phyloP scores from a whole-genome alignment of 2,329 filamentous ascomycete species.

The Fusarium devonianum region DNA sequence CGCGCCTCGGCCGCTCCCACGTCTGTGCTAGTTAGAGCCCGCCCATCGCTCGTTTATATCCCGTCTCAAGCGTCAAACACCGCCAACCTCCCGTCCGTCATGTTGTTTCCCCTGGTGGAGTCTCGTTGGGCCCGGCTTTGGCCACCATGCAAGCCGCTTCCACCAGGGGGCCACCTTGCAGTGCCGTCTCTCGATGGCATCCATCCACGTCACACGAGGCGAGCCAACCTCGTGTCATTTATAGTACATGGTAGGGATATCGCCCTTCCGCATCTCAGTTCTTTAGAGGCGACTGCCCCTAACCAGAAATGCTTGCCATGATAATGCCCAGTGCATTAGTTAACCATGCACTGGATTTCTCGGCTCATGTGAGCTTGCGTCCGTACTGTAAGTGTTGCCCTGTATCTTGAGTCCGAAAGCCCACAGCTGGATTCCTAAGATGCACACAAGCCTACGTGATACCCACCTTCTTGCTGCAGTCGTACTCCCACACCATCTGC shows the following conservation, averaged over 20 bases:
- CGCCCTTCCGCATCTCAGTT: background rate
- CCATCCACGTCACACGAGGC: slow-evolving; percentile 33
- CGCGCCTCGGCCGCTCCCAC: slow-evolving; percentile 36
- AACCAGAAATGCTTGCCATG: too few species aligned
- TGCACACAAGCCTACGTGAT: background rate
- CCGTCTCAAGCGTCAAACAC: slow-evolving; percentile 35
- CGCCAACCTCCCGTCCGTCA: slow-evolving; percentile 21
- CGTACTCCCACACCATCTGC: too few species aligned
- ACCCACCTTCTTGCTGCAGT: background rate
- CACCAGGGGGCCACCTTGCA: slow-evolving; percentile 18
- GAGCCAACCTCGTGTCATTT: slow-evolving; percentile 27
- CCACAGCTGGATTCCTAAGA: background rate
- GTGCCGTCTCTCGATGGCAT: slow-evolving; percentile 26
- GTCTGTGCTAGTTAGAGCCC: slow-evolving; percentile 31
- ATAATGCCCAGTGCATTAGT: background rate
- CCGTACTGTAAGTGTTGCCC: background rate
- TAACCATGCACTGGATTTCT: background rate
- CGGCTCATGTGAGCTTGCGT: slow-evolving; percentile 5
- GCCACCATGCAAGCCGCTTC: slow-evolving; percentile 10
- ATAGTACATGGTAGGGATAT: slow-evolving; percentile 9
- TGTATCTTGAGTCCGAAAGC: background rate
- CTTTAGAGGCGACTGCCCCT: too few species aligned
- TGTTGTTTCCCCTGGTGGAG: slow-evolving; percentile 29
- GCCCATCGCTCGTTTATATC: slow-evolving; percentile 24
- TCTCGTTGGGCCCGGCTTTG: too few species aligned